Base-by-base conservation (phyloP, 768 basidiomycete genomes). In the Tylopilus vinaceipallidus region DNA sequence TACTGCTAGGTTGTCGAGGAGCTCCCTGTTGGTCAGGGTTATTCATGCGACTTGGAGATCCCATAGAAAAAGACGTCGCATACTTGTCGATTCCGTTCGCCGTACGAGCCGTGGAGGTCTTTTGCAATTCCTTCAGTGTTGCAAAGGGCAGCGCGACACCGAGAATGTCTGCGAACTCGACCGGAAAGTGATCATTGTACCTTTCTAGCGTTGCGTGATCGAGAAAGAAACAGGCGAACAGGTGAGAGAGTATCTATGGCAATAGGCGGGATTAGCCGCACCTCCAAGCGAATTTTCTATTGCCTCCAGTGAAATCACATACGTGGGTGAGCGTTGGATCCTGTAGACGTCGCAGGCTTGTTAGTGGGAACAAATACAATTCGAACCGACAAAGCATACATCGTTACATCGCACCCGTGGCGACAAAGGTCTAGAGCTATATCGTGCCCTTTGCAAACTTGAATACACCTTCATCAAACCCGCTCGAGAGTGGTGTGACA, bases 1-100 rank as follows among this genome's bases (percentile, higher is more conserved):
- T 37, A 52, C 61, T 10, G 55, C 52, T n/a, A 78, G 59, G 24
- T 59, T 65, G n/a, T 71, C 65, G 2, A 75, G 63, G n/a, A 75
- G 58, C 14, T 67, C 67, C 57, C 73, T 75, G 26, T 46, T 34
- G 12, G 9, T 36, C 48, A 35, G 16, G 23, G 29, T 54, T 35
- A 29, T 19, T 42, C 42, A 41, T 12, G 23, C 17, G 9, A 30
- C 22, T n/a, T n/a, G n/a, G 24, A 23, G 6, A 17, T 9, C 17
- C 12, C 8, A 26, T 5, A 7, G 19, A 33, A 19, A 26, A 24
- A 38, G 5, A n/a, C 23, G 6, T 16, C 16, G 19, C 52, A 17
- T 32, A 67, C 66, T 49, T 63, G 20, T 67, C 67, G 2, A 52
- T 56, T 36, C 50, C 64, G 34, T 50, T 53, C 16, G 60, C 57